phyloP scores from a whole-genome alignment of 2,329 filamentous ascomycete species.

The Piedraia hortae region DNA sequence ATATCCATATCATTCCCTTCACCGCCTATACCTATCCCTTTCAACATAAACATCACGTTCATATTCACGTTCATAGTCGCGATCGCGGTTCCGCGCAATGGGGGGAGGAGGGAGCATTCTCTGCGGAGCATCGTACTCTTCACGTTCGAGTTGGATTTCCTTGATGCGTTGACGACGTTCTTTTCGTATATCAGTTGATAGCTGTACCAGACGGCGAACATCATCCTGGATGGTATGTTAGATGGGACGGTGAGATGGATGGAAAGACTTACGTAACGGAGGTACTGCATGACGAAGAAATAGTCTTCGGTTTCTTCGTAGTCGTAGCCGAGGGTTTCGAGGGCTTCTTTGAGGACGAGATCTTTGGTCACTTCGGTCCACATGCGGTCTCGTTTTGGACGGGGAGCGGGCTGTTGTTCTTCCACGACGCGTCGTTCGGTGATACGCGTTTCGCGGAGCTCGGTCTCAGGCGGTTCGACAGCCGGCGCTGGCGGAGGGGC shows the following conservation, averaged over 20 bases:
- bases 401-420: conserved; percentile 6
- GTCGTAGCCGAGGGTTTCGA: conserved; percentile 58
- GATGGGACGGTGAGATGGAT: conserved; percentile 1
- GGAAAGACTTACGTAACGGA: conserved; percentile 47
- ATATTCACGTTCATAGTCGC: conserved; percentile 36
- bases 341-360: conserved; percentile 60
- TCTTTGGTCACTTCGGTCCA: conserved; percentile 98
- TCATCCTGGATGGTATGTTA: conserved; percentile 38
- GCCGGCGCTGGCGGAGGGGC: conserved; percentile 3
- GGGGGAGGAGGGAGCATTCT: conserved; percentile 17
- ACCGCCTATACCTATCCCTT: conserved; percentile 7
- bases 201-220: conserved; percentile 53
- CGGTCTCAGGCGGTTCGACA: not conserved
- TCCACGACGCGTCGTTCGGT: conserved; percentile 5
- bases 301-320: conserved; percentile 75
- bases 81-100: conserved; percentile 17
- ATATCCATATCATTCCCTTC: no score
- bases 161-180: conserved; percentile 30
- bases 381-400: conserved; percentile 27
- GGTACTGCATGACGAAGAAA: conserved; percentile 80
- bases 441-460: conserved; percentile 20
- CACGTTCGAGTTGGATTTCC: conserved; percentile 33
- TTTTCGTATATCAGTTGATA: conserved; percentile 57
- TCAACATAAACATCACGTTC: conserved; percentile 45
- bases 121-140: conserved; percentile 23